These are phyloP conservation scores for Lepidium sativum DNA, from an alignment of 345 rosid species.

Conservation along the genomic window DNA sequence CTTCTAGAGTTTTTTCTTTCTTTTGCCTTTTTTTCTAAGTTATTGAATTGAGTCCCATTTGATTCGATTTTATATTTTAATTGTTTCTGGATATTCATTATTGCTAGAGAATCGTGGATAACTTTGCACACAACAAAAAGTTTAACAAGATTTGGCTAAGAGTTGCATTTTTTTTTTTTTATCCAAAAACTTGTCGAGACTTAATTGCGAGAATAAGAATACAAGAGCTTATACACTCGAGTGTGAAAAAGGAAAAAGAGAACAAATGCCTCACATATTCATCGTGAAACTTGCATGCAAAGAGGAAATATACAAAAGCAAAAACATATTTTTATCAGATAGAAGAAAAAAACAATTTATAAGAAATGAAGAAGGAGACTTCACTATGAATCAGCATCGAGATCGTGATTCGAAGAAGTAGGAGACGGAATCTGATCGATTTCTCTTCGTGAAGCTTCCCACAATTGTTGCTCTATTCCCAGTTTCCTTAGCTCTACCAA, in stretches of 20 bases:
- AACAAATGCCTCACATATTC: neutral
- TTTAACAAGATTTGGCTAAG: neutral
- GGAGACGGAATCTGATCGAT: constrained; percentile 36
- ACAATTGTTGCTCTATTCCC: constrained; percentile 79
- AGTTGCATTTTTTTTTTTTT: neutral
- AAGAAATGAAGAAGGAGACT: neutral
- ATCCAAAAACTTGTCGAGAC: neutral
- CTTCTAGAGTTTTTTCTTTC: neutral
- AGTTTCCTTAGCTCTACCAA: constrained; percentile 69
- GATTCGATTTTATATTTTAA: neutral
- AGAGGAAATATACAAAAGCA: constrained; percentile 15
- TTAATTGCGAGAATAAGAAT: neutral
- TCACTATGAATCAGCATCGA: constrained; percentile 25
- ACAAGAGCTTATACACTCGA: neutral
- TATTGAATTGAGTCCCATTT: neutral
- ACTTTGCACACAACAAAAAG: neutral
- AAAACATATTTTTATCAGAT: neutral
- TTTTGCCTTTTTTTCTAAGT: neutral
- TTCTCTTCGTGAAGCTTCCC: constrained; percentile 89
- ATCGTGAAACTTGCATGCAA: constrained; percentile 10
- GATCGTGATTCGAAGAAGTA: constrained; percentile 21
- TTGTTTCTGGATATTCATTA: constrained; percentile 12
- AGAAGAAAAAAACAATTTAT: neutral
- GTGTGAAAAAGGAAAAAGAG: neutral
- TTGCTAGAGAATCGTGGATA: neutral